A percentile compares a stretch with the other conserved stretches of the same genome.
Evolutionary conservation across 2,329 filamentous ascomycete species (phyloP).

Genomic region (Stagonosporopsis chrysanthemi): DNA sequence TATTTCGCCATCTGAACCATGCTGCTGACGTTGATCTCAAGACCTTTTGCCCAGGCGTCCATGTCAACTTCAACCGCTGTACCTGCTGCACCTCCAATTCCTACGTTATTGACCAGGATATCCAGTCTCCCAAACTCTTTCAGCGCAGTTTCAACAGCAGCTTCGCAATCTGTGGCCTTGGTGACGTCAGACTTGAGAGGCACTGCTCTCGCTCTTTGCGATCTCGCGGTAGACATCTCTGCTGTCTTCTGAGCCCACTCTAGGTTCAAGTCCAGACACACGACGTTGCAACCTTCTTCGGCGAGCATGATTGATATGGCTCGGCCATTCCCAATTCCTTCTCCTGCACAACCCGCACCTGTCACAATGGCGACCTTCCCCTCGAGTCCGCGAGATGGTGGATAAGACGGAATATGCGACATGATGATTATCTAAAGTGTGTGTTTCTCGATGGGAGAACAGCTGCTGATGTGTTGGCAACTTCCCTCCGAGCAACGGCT

Average conservation of each 20-base stretch:
- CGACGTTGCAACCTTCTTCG: conserved; percentile 64
- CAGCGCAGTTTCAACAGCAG: conserved; percentile 52
- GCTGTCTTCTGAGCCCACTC: conserved; percentile 62
- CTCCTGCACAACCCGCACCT: conserved; percentile 64
- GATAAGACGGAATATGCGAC: conserved; percentile 24
- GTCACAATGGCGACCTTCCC: conserved; percentile 64
- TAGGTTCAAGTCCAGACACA: conserved; percentile 65
- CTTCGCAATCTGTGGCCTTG: conserved; percentile 59
- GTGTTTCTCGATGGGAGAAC: neutral
- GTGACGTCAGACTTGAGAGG: conserved; percentile 64
- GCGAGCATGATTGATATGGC: conserved; percentile 67
- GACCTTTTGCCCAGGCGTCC: conserved; percentile 62
- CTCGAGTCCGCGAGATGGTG: conserved; percentile 51
- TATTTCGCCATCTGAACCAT: conserved; percentile 72
- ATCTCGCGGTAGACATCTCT: conserved; percentile 55
- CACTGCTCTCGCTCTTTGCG: conserved; percentile 37
- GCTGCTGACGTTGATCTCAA: conserved; percentile 69
- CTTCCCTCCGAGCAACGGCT: neutral
- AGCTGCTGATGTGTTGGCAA: neutral
- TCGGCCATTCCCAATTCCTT: conserved; percentile 68
- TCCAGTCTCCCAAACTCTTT: conserved; percentile 64
- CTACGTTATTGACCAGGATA: conserved; percentile 71
- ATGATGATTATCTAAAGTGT: conserved; percentile 2
- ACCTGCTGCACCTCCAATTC: conserved; percentile 65
- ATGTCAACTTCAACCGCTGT: conserved; percentile 69